Evolutionary conservation across 1,284 basidiomycete species (phyloP).

Genomic region (Tetrapyrgos nigripes): DNA sequence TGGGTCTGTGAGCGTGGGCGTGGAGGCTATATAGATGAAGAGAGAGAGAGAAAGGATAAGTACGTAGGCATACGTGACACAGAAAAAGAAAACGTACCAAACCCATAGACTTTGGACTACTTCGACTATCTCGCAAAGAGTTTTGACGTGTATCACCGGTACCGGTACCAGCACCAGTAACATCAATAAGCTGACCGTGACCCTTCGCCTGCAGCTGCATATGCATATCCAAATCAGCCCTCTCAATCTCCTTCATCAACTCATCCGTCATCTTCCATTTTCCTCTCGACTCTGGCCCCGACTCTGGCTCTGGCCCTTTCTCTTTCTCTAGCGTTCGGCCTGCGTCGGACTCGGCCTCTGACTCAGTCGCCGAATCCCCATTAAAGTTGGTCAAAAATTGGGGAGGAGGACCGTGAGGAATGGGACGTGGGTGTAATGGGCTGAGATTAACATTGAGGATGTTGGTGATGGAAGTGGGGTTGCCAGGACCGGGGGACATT

Average conservation of each 20-base stretch:
- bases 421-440: conserved; percentile 60
- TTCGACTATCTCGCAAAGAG: conserved; percentile 39
- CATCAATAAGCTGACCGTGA: conserved; percentile 58
- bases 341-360: too few relatives aligned
- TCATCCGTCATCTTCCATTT: conserved; percentile 73
- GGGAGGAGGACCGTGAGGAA: conserved; percentile 56
- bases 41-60: too few relatives aligned
- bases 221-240: conserved; percentile 47
- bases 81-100: conserved; percentile 46
- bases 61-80: conserved; percentile 46
- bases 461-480: conserved; percentile 27
- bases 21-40: conserved; percentile 50
- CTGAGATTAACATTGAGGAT: too few relatives aligned
- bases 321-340: too few relatives aligned
- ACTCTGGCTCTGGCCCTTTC: too few relatives aligned
- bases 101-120: conserved; percentile 60
- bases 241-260: conserved; percentile 72
- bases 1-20: too few relatives aligned
- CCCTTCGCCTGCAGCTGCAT: conserved; percentile 54
- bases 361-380: too few relatives aligned
- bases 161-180: conserved; percentile 41
- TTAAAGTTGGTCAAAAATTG: conserved; percentile 60
- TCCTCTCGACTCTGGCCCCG: conserved; percentile 58
- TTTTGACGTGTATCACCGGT: not conserved
- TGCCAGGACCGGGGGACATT: conserved; percentile 44